phyloP scores from a whole-genome alignment of 148 eudicot species.

The Pharnaceum exiguum region DNA sequence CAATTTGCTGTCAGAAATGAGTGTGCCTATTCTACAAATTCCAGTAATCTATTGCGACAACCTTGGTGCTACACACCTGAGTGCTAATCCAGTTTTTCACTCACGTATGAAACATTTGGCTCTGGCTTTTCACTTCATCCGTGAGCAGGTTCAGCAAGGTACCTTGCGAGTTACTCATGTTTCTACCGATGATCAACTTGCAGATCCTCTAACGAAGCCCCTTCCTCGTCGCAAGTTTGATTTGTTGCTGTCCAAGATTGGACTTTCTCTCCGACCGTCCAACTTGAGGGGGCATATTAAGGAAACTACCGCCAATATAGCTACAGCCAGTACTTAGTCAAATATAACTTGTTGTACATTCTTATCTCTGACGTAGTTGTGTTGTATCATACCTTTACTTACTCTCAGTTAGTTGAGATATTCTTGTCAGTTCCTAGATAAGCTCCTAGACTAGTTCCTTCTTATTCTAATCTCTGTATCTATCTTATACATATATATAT shows the following conservation, averaged over 20 bases:
- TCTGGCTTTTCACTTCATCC: conserved; percentile 11
- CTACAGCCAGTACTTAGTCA: too few relatives aligned
- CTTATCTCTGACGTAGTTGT: too few relatives aligned
- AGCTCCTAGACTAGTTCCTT: too few relatives aligned
- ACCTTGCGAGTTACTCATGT: not conserved
- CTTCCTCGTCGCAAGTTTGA: not conserved
- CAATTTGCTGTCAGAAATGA: not conserved
- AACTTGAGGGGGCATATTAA: not conserved
- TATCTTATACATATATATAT: too few relatives aligned
- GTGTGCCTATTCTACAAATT: not conserved
- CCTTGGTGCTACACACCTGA: not conserved
- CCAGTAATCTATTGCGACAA: conserved; percentile 6
- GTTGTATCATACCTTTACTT: too few relatives aligned
- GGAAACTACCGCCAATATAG: too few relatives aligned
- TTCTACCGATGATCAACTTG: conserved; percentile 1
- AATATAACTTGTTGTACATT: too few relatives aligned
- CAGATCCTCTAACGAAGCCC: conserved; percentile 8
- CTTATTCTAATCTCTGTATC: too few relatives aligned
- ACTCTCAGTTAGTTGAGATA: too few relatives aligned
- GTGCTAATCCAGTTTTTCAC: conserved; percentile 9
- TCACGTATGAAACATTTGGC: conserved; percentile 15
- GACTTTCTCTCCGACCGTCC: not conserved
- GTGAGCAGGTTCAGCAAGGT: conserved; percentile 1
- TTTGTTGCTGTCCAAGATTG: not conserved
- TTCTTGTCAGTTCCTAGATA: too few relatives aligned